Percentiles rank a stretch among this genome's conserved stretches.
Conservation (phyloP, 2,329 filamentous ascomycete genomes). For the Trichoderma afroharzianum region DNA sequence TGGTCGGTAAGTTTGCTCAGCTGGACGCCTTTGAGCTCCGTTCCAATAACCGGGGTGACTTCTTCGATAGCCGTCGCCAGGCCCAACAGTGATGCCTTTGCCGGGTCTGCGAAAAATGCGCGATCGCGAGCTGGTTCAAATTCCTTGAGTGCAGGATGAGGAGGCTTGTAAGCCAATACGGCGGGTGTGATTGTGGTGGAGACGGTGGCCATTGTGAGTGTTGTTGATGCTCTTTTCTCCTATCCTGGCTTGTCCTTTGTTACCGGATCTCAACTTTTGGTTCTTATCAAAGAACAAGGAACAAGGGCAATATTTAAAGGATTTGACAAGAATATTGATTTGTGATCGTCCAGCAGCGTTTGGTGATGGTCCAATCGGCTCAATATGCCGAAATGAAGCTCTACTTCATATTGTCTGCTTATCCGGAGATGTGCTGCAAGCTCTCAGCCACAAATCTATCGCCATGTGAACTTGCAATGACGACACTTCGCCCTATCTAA, state of each 20-base stretch:
- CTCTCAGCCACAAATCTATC: not conserved
- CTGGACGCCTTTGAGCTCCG: conserved; percentile 40
- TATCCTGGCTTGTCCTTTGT: not conserved
- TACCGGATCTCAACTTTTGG: not conserved
- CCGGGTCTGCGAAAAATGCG: conserved; percentile 16
- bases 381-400: not conserved
- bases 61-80: conserved; percentile 1
- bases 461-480: conserved; percentile 9
- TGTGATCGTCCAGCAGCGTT: not conserved
- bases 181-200: conserved; percentile 6
- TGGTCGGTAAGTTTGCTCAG: conserved; percentile 36
- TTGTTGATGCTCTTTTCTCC: not conserved
- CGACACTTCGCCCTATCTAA: conserved; percentile 6
- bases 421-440: not conserved
- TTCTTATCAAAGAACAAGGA: not conserved
- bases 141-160: conserved; percentile 14
- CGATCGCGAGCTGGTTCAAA: conserved; percentile 14
- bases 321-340: not conserved
- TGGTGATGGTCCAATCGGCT: not conserved
- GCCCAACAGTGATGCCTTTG: conserved; percentile 4
- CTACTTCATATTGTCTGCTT: not conserved
- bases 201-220: conserved; percentile 9
- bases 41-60: conserved; percentile 32
- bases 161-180: conserved; percentile 15
- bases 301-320: not conserved